Conservation (phyloP, 2,329 filamentous ascomycete species). For the Penicillium griseofulvum region DNA sequence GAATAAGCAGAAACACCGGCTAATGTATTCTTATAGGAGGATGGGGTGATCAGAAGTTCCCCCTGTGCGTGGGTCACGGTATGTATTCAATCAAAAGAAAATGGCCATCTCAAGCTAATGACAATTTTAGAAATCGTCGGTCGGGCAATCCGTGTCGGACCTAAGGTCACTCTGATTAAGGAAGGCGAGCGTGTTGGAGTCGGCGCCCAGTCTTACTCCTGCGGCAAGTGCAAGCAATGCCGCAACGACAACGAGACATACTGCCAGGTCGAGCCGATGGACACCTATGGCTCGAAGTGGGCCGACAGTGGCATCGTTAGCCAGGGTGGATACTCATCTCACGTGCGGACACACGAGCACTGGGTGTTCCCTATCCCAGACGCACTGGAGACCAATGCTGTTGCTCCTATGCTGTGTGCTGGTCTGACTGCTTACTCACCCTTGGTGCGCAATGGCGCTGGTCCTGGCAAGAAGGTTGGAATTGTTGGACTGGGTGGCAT, state of each 20-base stretch:
- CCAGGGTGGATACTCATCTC: conserved; percentile 65
- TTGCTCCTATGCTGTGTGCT: conserved; percentile 80
- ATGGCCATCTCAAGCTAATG: not conserved
- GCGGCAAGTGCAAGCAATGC: conserved; percentile 64
- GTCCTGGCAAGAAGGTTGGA: conserved; percentile 58
- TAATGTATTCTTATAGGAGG: conserved; percentile 43
- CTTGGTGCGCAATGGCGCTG: conserved; percentile 70
- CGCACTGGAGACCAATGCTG: conserved; percentile 57
- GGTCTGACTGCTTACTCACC: conserved; percentile 79
- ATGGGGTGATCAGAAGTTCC: conserved; percentile 52
- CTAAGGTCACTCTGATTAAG: conserved; percentile 61
- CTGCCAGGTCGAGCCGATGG: conserved; percentile 53
- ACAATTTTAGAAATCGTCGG: conserved; percentile 63
- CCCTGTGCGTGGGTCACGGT: conserved; percentile 54
- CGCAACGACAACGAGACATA: conserved; percentile 67
- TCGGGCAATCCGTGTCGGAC: conserved; percentile 64
- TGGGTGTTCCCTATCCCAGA: conserved; percentile 71
- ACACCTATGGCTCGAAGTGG: conserved; percentile 55
- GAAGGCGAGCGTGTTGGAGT: conserved; percentile 65
- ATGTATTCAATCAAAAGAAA: conserved; percentile 9
- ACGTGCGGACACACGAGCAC: conserved; percentile 74
- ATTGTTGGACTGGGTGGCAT: conserved; percentile 58
- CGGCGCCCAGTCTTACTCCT: conserved; percentile 66
- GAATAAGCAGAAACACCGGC: not conserved
- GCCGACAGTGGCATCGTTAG: conserved; percentile 62